Conservation (phyloP, 768 basidiomycete species). For the Gloeopeniophorella convolvens region DNA sequence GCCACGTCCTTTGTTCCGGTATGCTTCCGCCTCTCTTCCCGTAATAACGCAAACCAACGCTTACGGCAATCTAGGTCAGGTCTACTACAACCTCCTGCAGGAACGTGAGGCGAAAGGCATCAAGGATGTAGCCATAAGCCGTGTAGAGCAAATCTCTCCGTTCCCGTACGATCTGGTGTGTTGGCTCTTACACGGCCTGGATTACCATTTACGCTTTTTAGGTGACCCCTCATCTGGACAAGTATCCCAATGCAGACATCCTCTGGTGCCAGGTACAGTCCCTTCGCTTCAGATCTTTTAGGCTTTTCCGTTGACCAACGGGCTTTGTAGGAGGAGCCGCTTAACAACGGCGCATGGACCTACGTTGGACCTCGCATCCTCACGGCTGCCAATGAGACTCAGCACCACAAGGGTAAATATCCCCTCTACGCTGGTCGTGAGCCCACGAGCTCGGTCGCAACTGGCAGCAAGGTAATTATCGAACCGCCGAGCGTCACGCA, state of each 20-base stretch:
- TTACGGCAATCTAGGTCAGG: conserved; percentile 56
- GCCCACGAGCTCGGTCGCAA: conserved; percentile 88
- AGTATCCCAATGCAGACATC: conserved; percentile 91
- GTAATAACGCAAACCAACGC: not conserved
- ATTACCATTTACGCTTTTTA: conserved; percentile 27
- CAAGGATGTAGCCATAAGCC: conserved; percentile 89
- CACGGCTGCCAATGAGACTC: conserved; percentile 86
- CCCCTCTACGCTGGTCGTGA: conserved; percentile 88
- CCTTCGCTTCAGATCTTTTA: too few species aligned
- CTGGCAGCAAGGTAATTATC: conserved; percentile 72
- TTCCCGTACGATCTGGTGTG: conserved; percentile 93
- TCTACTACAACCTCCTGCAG: conserved; percentile 83
- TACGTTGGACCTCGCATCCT: conserved; percentile 91
- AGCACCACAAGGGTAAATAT: conserved; percentile 88
- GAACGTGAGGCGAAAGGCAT: conserved; percentile 89
- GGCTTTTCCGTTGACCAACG: not conserved
- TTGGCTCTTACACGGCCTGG: conserved; percentile 10
- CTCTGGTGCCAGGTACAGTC: conserved; percentile 82
- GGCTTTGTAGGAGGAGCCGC: conserved; percentile 69
- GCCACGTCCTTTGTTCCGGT: conserved; percentile 89
- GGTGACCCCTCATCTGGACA: conserved; percentile 91
- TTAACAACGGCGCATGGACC: conserved; percentile 97
- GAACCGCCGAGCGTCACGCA: too few species aligned
- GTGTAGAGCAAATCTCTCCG: conserved; percentile 92
- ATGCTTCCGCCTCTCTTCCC: conserved; percentile 8